Conservation (phyloP, 441 rosid species). For the Arabidopsis hybrid region DNA sequence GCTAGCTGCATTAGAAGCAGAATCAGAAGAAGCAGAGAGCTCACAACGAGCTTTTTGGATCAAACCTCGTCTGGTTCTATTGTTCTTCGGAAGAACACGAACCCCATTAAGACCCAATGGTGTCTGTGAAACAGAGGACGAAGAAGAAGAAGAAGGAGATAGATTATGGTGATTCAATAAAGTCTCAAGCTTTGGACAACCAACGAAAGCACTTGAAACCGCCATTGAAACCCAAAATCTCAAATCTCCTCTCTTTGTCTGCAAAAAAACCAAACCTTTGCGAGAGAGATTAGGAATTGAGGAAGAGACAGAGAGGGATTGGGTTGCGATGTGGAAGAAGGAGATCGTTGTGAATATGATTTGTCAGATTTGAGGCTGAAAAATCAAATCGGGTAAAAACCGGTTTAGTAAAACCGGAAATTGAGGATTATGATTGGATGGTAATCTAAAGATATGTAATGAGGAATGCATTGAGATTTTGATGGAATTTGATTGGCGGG, state of each 20-base stretch:
- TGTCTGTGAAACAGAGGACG: constrained; percentile 49
- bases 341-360: constrained; percentile 37
- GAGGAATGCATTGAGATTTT: constrained; percentile 33
- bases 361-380: neutral
- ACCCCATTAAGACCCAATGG: constrained; percentile 44
- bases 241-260: constrained; percentile 8
- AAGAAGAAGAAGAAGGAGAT: constrained; percentile 44
- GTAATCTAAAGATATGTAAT: constrained; percentile 26
- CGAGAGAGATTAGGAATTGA: constrained; percentile 30
- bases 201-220: constrained; percentile 62
- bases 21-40: constrained; percentile 36
- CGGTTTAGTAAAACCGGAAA: constrained; percentile 27
- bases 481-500: constrained; percentile 47
- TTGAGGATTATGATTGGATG: constrained; percentile 34
- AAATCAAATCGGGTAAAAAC: constrained; percentile 28
- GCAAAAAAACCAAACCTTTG: neutral
- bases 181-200: constrained; percentile 65
- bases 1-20: constrained; percentile 52
- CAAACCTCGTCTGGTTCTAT: constrained; percentile 43
- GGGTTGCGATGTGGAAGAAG: constrained; percentile 42
- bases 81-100: constrained; percentile 44
- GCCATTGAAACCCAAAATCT: constrained; percentile 52
- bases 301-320: constrained; percentile 40
- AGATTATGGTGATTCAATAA: constrained; percentile 46
- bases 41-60: constrained; percentile 60